A percentile compares a stretch with the other conserved stretches of the same genome.
Evolutionary conservation across 169 alveolate species (phyloP).

Genomic region (Eimeria tenella): DNA sequence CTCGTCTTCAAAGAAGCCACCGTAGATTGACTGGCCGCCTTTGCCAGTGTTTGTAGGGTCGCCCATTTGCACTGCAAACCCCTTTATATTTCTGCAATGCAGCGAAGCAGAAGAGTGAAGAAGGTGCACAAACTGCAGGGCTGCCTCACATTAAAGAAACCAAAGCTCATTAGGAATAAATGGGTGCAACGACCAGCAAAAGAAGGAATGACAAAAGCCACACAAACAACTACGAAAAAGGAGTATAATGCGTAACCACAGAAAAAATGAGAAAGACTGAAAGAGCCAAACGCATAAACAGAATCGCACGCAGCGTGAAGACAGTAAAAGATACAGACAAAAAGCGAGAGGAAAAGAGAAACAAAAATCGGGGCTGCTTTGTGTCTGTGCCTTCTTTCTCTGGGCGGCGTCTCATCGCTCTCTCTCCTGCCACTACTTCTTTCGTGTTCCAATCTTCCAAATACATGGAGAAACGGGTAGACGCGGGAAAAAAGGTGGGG

Average conservation of each 20-base stretch:
- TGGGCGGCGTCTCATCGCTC: too few relatives aligned
- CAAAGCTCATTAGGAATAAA: background rate
- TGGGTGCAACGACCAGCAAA: background rate
- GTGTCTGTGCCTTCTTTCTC: too few relatives aligned
- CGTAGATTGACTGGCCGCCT: constrained; percentile 98
- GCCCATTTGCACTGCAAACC: constrained; percentile 98
- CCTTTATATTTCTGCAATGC: constrained; percentile 94
- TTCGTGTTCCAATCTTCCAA: too few relatives aligned
- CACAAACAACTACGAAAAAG: background rate
- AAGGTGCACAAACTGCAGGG: too few relatives aligned
- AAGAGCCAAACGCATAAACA: background rate
- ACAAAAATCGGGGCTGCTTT: background rate
- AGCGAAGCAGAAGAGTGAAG: background rate
- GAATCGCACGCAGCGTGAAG: background rate
- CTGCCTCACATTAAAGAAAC: too few relatives aligned
- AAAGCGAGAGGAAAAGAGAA: background rate
- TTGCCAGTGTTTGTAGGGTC: constrained; percentile 99
- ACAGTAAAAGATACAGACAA: background rate
- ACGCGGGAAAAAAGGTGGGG: background rate
- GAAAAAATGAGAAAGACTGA: background rate
- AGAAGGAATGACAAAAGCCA: background rate
- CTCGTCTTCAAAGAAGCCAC: constrained; percentile 97
- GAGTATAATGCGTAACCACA: background rate
- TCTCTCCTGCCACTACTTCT: too few relatives aligned
- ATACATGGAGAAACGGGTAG: background rate